Conservation (phyloP, 495 filamentous ascomycete genomes). For the Polyplosphaeria fusca region DNA sequence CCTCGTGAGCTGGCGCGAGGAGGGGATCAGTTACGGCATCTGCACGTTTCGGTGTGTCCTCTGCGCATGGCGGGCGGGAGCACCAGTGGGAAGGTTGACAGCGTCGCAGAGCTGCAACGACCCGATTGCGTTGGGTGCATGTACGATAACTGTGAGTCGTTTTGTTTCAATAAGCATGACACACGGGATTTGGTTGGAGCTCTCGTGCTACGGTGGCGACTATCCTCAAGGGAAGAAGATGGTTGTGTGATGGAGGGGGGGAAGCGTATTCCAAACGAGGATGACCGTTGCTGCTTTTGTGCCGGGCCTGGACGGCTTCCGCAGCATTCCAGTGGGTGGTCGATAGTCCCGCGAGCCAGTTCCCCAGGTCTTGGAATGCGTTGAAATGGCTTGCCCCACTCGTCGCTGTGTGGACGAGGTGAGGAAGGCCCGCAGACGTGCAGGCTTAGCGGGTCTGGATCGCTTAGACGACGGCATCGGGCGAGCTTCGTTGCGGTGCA, state of each 20-base stretch:
- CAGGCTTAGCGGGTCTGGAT: constrained; percentile 26
- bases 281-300: constrained; percentile 5
- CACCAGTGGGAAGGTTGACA: constrained; percentile 6
- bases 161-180: too few relatives aligned
- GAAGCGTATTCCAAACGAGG: constrained; percentile 3
- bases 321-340: constrained; percentile 10
- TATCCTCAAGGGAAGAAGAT: constrained; percentile 1
- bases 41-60: constrained; percentile 9
- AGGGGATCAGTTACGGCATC: background rate
- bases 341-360: constrained; percentile 15
- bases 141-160: too few relatives aligned
- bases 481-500: background rate
- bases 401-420: background rate
- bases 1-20: background rate
- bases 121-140: too few relatives aligned
- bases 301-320: background rate
- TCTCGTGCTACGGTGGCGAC: constrained; percentile 16
- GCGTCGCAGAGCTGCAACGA: constrained; percentile 12
- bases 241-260: constrained; percentile 10
- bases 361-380: constrained; percentile 25
- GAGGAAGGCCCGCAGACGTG: constrained; percentile 9
- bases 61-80: constrained; percentile 4
- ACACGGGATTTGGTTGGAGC: too few relatives aligned
- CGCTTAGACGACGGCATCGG: constrained; percentile 8
- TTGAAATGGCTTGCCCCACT: constrained; percentile 21